Percentiles rank a stretch among this genome's conserved stretches.
Conservation (phyloP, 768 basidiomycete genomes). For the Gelatoporia subvermispora region DNA sequence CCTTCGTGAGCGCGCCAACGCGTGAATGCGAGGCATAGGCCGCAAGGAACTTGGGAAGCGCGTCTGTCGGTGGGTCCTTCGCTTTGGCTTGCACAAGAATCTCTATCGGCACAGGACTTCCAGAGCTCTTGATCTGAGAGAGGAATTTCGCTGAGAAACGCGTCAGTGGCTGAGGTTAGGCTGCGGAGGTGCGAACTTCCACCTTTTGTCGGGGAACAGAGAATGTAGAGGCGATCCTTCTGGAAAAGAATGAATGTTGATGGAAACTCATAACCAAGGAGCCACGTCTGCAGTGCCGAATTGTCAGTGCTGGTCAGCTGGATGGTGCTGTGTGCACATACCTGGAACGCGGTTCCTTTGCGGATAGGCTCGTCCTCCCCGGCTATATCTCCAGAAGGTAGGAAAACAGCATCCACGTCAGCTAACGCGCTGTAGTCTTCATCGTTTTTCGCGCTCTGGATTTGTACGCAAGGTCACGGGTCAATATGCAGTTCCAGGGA, state of each 20-base stretch:
- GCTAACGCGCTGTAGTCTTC: constrained; percentile 70
- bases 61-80: constrained; percentile 73
- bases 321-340: constrained; percentile 31
- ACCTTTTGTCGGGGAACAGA: constrained; percentile 92
- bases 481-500: neutral
- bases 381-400: constrained; percentile 73
- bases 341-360: constrained; percentile 91
- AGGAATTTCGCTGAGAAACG: constrained; percentile 70
- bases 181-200: constrained; percentile 9
- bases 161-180: no score
- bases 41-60: constrained; percentile 63
- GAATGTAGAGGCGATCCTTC: constrained; percentile 67
- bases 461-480: neutral
- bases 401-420: constrained; percentile 62
- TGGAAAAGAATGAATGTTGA: constrained; percentile 86
- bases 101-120: constrained; percentile 59
- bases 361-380: constrained; percentile 87
- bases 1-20: constrained; percentile 77
- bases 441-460: constrained; percentile 58
- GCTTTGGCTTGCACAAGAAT: constrained; percentile 75
- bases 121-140: constrained; percentile 62
- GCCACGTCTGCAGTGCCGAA: constrained; percentile 67
- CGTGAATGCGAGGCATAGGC: constrained; percentile 56
- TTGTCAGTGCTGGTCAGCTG: neutral
- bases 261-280: constrained; percentile 96